Conservation (phyloP, 345 rosid genomes). For the Lumnitzera littorea region DNA sequence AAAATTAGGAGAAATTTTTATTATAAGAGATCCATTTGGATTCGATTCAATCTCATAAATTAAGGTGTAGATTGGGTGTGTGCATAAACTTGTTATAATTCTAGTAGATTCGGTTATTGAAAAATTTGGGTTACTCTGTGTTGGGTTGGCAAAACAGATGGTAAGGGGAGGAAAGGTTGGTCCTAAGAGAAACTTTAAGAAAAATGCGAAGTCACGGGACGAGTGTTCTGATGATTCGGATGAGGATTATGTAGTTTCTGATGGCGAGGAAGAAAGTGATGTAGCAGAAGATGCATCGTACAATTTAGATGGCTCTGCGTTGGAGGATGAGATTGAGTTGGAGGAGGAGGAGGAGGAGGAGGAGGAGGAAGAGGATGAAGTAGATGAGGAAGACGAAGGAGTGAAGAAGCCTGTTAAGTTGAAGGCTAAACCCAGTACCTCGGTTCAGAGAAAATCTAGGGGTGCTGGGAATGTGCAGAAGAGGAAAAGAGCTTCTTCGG, state of each 20-base stretch:
- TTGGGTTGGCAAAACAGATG: slow-evolving; percentile 42
- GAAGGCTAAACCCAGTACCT: slow-evolving; percentile 18
- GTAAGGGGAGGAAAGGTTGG: slow-evolving; percentile 63
- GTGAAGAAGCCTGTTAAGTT: slow-evolving; percentile 33
- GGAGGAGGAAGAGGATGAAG: slow-evolving; percentile 17
- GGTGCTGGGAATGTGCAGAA: slow-evolving; percentile 15
- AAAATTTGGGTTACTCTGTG: slow-evolving; percentile 4
- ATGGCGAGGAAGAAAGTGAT: slow-evolving; percentile 39
- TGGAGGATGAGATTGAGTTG: slow-evolving; percentile 39
- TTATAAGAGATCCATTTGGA: slow-evolving; percentile 2
- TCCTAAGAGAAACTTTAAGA: slow-evolving; percentile 40
- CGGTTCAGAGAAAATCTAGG: slow-evolving; percentile 10
- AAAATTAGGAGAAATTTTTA: not conserved
- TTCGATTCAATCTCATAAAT: not conserved
- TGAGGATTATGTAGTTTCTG: slow-evolving; percentile 89
- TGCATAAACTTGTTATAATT: slow-evolving; percentile 16
- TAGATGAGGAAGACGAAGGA: slow-evolving; percentile 22
- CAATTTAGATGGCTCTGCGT: slow-evolving; percentile 49
- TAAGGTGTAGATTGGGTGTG: not conserved
- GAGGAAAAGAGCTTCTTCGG: slow-evolving; percentile 12
- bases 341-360: slow-evolving; percentile 25
- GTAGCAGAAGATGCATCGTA: slow-evolving; percentile 56
- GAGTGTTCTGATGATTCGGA: slow-evolving; percentile 85
- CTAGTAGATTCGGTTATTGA: slow-evolving; percentile 22
- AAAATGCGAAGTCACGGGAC: slow-evolving; percentile 41